Evolutionary conservation across 306 rosid species (phyloP).

Genomic region (Pyrus betulifolia): DNA sequence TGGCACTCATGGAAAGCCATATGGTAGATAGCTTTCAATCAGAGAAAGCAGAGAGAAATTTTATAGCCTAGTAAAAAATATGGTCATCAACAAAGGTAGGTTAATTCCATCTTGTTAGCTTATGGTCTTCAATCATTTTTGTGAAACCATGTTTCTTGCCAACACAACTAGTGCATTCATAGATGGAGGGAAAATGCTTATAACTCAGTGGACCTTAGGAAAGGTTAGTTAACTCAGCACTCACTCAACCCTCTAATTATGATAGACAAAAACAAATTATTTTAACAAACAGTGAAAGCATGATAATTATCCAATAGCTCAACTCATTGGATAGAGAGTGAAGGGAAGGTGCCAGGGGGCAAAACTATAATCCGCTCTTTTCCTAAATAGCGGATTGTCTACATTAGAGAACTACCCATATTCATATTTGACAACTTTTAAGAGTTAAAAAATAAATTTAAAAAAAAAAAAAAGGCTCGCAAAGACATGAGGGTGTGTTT

Average conservation of each 20-base stretch:
- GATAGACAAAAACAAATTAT: too few species aligned
- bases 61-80: background rate
- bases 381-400: background rate
- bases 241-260: background rate
- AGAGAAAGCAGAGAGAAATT: background rate
- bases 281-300: background rate
- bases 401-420: background rate
- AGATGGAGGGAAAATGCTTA: background rate
- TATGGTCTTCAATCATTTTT: background rate
- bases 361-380: too few species aligned
- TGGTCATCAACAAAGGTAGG: background rate
- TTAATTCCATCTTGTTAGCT: background rate
- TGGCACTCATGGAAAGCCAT: background rate
- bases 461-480: background rate
- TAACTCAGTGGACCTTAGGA: background rate
- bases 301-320: background rate
- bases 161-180: background rate
- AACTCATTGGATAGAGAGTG: too few species aligned
- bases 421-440: background rate
- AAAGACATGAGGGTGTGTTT: background rate
- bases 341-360: too few species aligned
- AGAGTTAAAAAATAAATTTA: too few species aligned
- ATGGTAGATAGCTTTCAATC: background rate
- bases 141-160: background rate
- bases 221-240: background rate